A percentile compares a stretch with the other conserved stretches of the same genome.
These are phyloP conservation scores for Naganishia onofrii DNA, from an alignment of 768 basidiomycete genomes.

Conservation along the genomic window DNA sequence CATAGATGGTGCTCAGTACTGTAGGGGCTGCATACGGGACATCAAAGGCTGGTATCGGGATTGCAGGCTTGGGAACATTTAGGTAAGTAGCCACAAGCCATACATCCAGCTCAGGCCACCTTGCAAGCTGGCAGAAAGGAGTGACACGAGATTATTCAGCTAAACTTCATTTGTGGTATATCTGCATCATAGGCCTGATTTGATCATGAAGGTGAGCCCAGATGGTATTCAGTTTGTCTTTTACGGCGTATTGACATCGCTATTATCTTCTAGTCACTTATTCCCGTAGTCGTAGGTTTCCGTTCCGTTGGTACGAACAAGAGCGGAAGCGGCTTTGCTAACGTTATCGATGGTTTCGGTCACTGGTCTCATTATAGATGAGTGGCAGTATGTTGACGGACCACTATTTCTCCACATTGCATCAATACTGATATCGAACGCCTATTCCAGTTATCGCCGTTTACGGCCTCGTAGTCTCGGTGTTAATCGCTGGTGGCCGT, in stretches of 20 bases:
- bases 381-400: slow-evolving; percentile 63
- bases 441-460: slow-evolving; percentile 70
- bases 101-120: no score
- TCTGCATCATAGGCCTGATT: slow-evolving; percentile 62
- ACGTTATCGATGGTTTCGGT: background rate
- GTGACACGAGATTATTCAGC: slow-evolving; percentile 1
- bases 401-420: slow-evolving; percentile 3
- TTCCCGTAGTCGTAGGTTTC: slow-evolving; percentile 19
- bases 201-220: slow-evolving; percentile 79
- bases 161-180: background rate
- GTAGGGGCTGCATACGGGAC: slow-evolving; percentile 95
- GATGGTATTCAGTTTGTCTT: background rate
- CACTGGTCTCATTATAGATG: slow-evolving; percentile 58
- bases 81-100: background rate
- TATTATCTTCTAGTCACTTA: background rate
- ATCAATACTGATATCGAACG: background rate
- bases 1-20: slow-evolving; percentile 89
- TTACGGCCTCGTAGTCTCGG: slow-evolving; percentile 92
- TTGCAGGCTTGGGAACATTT: slow-evolving; percentile 88
- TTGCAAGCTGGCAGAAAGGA: no score
- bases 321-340: background rate
- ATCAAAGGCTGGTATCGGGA: slow-evolving; percentile 93
- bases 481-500: slow-evolving; percentile 70
- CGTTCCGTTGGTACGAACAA: slow-evolving; percentile 2
- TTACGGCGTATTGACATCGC: slow-evolving; percentile 12